Conservation (phyloP, 1,284 basidiomycete genomes). For the Hemileia vastatrix region DNA sequence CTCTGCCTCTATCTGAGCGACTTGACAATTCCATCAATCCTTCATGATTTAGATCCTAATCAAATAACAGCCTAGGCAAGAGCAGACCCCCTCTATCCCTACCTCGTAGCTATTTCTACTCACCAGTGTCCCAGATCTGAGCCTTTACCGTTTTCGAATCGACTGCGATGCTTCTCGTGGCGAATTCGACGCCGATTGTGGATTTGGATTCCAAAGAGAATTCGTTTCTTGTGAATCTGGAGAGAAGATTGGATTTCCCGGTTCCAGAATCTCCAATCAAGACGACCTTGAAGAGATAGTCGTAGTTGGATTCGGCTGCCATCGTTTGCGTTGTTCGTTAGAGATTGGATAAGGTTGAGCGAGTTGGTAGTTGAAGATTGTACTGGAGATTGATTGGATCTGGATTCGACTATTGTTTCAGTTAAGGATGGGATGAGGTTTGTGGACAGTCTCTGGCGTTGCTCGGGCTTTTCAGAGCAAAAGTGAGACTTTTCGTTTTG, state of each 20-base stretch:
- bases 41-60: too few relatives aligned
- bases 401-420: too few relatives aligned
- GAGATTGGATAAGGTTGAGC: conserved; percentile 24
- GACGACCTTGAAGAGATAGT: conserved; percentile 96
- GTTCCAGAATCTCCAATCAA: conserved; percentile 98
- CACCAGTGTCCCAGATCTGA: conserved; percentile 98
- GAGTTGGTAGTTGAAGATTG: not conserved
- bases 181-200: conserved; percentile 98
- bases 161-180: conserved; percentile 85
- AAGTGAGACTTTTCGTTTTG: not conserved
- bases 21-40: too few relatives aligned
- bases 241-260: conserved; percentile 69
- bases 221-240: conserved; percentile 97
- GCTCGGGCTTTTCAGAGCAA: not conserved
- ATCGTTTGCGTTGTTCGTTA: conserved; percentile 48
- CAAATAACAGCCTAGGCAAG: too few relatives aligned
- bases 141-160: conserved; percentile 97
- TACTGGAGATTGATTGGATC: too few relatives aligned
- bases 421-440: not conserved
- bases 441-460: not conserved
- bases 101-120: conserved; percentile 35
- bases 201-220: conserved; percentile 99
- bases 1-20: too few relatives aligned
- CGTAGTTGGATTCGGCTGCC: conserved; percentile 83
- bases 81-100: too few relatives aligned